Evolutionary conservation across 768 basidiomycete genomes (phyloP).

Genomic region (Tricholoma sp.): DNA sequence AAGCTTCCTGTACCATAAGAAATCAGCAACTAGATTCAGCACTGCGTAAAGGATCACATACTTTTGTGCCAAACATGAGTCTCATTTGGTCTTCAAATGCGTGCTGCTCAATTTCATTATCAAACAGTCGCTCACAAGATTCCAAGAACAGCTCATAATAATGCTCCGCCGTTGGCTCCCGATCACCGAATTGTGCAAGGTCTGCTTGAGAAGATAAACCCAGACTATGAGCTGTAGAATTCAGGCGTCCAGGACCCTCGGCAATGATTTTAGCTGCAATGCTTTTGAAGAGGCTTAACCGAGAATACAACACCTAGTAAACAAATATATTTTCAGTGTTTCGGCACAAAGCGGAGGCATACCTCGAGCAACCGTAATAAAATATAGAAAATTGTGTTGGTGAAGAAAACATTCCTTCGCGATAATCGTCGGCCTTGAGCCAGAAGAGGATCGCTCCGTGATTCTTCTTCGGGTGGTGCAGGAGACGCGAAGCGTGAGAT

Average conservation of each 20-base stretch:
- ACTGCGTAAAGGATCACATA: conserved; percentile 18
- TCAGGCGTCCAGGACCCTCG: conserved; percentile 18
- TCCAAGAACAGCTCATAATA: conserved; percentile 83
- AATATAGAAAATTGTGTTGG: conserved; percentile 85
- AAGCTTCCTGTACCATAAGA: conserved; percentile 49
- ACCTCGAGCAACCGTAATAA: conserved; percentile 86
- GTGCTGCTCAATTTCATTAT: conserved; percentile 83
- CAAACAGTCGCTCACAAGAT: conserved; percentile 86
- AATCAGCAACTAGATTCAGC: neutral
- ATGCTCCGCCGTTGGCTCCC: conserved; percentile 47
- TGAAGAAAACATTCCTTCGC: conserved; percentile 69
- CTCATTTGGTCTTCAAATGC: conserved; percentile 91
- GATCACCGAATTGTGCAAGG: conserved; percentile 25
- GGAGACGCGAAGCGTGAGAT: conserved; percentile 64
- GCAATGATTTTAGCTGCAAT: conserved; percentile 46
- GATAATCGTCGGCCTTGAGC: conserved; percentile 25
- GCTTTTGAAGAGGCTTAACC: conserved; percentile 76
- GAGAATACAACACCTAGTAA: conserved; percentile 71
- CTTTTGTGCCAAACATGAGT: conserved; percentile 80
- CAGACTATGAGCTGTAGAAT: conserved; percentile 20
- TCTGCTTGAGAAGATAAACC: conserved; percentile 26
- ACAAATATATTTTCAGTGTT: conserved; percentile 2
- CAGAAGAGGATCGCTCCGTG: conserved; percentile 19
- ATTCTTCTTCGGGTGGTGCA: conserved; percentile 41
- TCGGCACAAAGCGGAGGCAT: conserved; percentile 18